Evolutionary conservation across 169 alveolate genomes (phyloP).

Genomic region (Cyclospora cayetanensis): DNA sequence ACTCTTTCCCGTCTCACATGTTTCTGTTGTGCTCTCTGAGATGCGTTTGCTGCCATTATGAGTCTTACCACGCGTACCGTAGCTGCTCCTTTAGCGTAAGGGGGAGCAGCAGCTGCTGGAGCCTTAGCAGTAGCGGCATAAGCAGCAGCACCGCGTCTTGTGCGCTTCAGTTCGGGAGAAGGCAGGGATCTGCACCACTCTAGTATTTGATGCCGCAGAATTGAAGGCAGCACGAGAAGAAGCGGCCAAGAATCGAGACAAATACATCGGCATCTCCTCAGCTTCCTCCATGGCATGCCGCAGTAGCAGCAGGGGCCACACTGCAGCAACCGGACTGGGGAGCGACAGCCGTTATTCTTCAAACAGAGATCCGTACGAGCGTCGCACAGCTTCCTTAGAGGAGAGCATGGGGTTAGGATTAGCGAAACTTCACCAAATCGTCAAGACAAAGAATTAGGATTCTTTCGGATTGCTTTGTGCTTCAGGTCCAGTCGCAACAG

Average conservation of each 20-base stretch:
- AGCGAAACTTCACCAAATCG: no score
- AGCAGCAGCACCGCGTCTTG: neutral
- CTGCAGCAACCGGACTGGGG: neutral
- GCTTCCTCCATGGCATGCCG: conserved; percentile 16
- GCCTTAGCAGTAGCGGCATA: neutral
- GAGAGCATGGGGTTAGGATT: no score
- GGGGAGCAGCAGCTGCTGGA: conserved; percentile 24
- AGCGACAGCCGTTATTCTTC: neutral
- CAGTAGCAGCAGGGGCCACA: conserved; percentile 47
- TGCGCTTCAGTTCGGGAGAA: conserved; percentile 66
- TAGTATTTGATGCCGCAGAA: conserved; percentile 52
- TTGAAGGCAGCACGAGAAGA: conserved; percentile 55
- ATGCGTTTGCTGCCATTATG: neutral
- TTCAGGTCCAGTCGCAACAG: conserved; percentile 18
- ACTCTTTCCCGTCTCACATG: neutral
- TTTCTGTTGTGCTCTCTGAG: neutral
- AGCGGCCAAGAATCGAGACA: conserved; percentile 61
- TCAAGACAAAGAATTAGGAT: no score
- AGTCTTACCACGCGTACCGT: neutral
- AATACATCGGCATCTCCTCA: conserved; percentile 43
- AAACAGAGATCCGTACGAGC: neutral
- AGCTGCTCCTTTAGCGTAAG: neutral
- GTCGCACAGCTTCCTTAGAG: no score
- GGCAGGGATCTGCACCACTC: conserved; percentile 27
- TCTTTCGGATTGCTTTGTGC: neutral